A percentile compares a stretch with the other conserved stretches of the same genome.
Evolutionary conservation across 805 yeast species (phyloP).

Genomic region (Clavispora asparagi): DNA sequence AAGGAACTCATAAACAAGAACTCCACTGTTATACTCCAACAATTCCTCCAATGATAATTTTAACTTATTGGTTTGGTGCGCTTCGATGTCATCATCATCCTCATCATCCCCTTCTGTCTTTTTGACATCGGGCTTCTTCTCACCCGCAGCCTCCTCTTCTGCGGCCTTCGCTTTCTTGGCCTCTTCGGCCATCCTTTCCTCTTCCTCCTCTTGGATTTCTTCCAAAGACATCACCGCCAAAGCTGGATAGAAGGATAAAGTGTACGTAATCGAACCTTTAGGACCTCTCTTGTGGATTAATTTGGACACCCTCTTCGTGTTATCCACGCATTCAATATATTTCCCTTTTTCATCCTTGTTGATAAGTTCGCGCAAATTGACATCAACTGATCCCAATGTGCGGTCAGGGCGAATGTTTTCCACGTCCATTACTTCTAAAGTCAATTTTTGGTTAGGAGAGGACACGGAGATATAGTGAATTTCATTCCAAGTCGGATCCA

Average conservation of each 20-base stretch:
- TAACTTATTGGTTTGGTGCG: constrained; percentile 23
- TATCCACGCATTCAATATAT: constrained; percentile 53
- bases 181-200: constrained; percentile 29
- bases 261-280: constrained; percentile 72
- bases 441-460: constrained; percentile 74
- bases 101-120: constrained; percentile 27
- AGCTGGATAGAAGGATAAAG: constrained; percentile 78
- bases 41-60: constrained; percentile 57
- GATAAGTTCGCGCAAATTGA: constrained; percentile 63
- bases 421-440: constrained; percentile 89
- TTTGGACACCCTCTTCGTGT: constrained; percentile 52
- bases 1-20: constrained; percentile 61
- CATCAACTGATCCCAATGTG: constrained; percentile 75
- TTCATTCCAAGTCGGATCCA: constrained; percentile 83
- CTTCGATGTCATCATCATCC: constrained; percentile 27
- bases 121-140: constrained; percentile 20
- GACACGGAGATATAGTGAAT: constrained; percentile 76
- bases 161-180: constrained; percentile 18
- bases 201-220: constrained; percentile 52
- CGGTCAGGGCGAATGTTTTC: constrained; percentile 77
- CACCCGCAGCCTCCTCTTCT: constrained; percentile 20
- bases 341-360: constrained; percentile 60
- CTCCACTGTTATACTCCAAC: constrained; percentile 62
- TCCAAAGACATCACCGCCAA: constrained; percentile 73
- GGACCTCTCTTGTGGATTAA: constrained; percentile 75